A percentile compares a stretch with the other conserved stretches of the same genome.
phyloP scores from a whole-genome alignment of 176 grass and related monocot species.

The Aegilops sharonensis region DNA sequence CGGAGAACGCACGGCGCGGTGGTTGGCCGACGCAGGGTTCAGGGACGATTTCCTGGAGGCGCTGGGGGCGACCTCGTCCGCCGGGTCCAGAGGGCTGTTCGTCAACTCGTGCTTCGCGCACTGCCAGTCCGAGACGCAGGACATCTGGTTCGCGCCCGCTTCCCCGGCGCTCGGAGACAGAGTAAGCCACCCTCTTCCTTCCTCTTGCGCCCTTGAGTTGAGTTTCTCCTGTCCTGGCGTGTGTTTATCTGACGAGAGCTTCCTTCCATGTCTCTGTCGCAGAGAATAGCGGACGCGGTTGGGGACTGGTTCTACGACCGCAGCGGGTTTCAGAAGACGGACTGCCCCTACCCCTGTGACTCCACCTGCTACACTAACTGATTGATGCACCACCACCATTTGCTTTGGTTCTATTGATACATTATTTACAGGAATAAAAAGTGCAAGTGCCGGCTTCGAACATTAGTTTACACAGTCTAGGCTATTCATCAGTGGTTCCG shows the following conservation, averaged over 20 bases:
- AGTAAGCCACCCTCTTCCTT: slow-evolving; percentile 30
- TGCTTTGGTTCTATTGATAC: no score
- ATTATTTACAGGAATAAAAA: no score
- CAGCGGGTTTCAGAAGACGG: slow-evolving; percentile 42
- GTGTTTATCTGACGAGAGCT: background rate
- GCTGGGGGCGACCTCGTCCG: slow-evolving; percentile 11
- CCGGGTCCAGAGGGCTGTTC: slow-evolving; percentile 45
- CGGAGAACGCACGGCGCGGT: background rate
- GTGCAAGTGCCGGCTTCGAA: background rate
- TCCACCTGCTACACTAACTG: slow-evolving; percentile 43
- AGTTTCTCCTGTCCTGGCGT: background rate
- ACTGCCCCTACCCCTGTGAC: slow-evolving; percentile 75
- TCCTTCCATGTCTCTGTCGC: background rate
- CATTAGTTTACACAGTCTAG: background rate
- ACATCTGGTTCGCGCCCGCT: slow-evolving; percentile 44
- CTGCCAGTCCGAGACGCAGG: slow-evolving; percentile 59
- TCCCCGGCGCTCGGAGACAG: slow-evolving; percentile 56
- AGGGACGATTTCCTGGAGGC: slow-evolving; percentile 49
- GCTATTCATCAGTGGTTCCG: background rate
- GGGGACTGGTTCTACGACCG: slow-evolving; percentile 63
- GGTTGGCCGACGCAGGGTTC: slow-evolving; percentile 44
- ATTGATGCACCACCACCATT: background rate
- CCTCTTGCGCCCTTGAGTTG: background rate
- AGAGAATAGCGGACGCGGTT: slow-evolving; percentile 58
- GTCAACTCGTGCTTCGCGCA: slow-evolving; percentile 80